Evolutionary conservation across 2,329 filamentous ascomycete species (phyloP).

Genomic region (Pyricularia sp.): DNA sequence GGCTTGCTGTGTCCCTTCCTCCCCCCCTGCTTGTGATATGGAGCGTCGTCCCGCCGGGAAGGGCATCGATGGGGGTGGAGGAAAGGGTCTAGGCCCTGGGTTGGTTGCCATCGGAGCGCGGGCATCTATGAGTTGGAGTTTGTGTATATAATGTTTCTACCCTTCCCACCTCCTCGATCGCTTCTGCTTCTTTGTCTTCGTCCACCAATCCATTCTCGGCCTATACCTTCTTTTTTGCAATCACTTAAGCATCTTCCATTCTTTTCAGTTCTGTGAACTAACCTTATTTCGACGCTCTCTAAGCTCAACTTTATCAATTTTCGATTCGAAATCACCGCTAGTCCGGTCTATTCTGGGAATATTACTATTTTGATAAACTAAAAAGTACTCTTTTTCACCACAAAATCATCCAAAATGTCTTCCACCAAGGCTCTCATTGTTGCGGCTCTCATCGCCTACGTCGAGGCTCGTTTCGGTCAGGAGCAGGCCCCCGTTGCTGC

Average conservation of each 20-base stretch:
- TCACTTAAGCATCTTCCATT: conserved; percentile 12
- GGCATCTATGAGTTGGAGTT: neutral
- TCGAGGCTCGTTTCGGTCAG: conserved; percentile 51
- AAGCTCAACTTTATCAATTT: neutral
- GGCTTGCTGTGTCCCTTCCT: no score
- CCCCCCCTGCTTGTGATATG: neutral
- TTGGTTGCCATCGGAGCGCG: neutral
- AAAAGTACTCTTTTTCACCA: neutral
- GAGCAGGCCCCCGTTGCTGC: conserved; percentile 49
- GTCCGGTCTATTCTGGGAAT: conserved; percentile 1
- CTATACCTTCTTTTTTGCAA: conserved; percentile 1
- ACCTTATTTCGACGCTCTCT: conserved; percentile 9
- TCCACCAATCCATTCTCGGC: neutral
- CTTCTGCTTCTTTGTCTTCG: conserved; percentile 9
- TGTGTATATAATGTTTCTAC: neutral
- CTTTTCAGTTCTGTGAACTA: conserved; percentile 22
- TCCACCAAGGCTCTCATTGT: conserved; percentile 27
- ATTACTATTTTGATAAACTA: no score
- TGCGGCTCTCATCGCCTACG: conserved; percentile 30
- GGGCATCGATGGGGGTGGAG: neutral
- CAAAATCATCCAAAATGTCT: conserved; percentile 27
- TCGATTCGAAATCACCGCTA: conserved; percentile 4
- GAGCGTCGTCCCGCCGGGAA: neutral
- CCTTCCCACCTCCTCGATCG: neutral
- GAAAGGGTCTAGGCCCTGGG: neutral